A percentile compares a stretch with the other conserved stretches of the same genome.
These are phyloP conservation scores for Emergomyces pasteurianus DNA, from an alignment of 2,329 filamentous ascomycete genomes.

Conservation along the genomic window DNA sequence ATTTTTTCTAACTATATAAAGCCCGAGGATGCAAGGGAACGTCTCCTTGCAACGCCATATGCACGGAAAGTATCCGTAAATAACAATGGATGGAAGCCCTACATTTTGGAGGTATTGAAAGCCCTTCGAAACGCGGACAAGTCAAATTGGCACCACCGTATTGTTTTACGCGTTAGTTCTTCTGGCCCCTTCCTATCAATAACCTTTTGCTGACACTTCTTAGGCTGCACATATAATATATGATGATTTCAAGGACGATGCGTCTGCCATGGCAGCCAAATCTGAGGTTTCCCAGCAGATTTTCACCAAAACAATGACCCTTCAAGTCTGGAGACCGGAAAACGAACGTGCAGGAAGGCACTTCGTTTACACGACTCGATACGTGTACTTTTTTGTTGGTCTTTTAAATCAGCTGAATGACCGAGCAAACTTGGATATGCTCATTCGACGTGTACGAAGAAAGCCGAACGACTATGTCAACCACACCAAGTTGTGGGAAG, in stretches of 20 bases:
- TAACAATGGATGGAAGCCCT: constrained; percentile 45
- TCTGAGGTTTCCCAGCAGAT: constrained; percentile 71
- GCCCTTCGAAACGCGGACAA: constrained; percentile 61
- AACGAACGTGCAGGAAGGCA: constrained; percentile 73
- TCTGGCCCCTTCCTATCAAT: constrained; percentile 23
- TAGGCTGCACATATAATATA: constrained; percentile 50
- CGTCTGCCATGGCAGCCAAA: constrained; percentile 51
- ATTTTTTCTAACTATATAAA: constrained; percentile 26
- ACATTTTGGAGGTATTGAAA: constrained; percentile 49
- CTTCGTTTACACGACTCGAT: constrained; percentile 82
- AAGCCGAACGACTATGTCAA: constrained; percentile 64
- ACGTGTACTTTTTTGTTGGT: constrained; percentile 68
- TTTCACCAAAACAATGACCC: constrained; percentile 87
- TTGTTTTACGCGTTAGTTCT: constrained; percentile 58
- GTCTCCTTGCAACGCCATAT: constrained; percentile 43
- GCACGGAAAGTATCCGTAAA: constrained; percentile 40
- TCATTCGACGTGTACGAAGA: constrained; percentile 68
- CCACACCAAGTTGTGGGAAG: constrained; percentile 51
- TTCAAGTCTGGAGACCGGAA: constrained; percentile 92
- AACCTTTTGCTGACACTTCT: constrained; percentile 4
- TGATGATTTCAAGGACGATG: constrained; percentile 41
- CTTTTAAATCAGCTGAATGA: constrained; percentile 66
- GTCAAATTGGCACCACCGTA: constrained; percentile 89
- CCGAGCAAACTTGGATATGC: constrained; percentile 60
- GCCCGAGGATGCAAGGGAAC: constrained; percentile 37